A percentile compares a stretch with the other conserved stretches of the same genome.
phyloP scores from a whole-genome alignment of 441 rosid species.

The Corymbia calophylla region DNA sequence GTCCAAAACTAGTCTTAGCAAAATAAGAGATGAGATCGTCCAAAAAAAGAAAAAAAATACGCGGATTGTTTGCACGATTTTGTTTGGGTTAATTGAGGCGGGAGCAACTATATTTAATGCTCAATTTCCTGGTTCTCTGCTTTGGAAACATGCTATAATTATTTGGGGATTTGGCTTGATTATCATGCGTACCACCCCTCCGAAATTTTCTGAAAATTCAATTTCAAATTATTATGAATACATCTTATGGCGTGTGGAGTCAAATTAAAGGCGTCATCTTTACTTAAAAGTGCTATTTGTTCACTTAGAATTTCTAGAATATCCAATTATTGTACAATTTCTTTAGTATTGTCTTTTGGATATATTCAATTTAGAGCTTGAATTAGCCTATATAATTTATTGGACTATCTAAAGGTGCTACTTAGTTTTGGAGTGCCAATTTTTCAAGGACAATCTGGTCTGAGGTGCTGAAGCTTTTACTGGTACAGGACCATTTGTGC shows the following conservation, averaged over 20 bases:
- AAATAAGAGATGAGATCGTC: no score
- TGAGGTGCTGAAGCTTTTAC: not conserved
- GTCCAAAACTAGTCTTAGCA: no score
- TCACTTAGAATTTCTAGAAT: not conserved
- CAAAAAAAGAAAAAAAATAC: no score
- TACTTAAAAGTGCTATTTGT: not conserved
- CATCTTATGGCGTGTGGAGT: no score
- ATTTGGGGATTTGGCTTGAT: not conserved
- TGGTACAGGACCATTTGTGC: not conserved
- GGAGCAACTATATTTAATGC: not conserved
- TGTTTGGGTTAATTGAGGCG: not conserved
- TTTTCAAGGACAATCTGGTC: no score
- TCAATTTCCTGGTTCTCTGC: no score
- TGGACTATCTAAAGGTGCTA: not conserved
- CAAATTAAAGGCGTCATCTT: not conserved
- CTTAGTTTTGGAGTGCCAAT: not conserved
- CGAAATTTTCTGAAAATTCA: no score
- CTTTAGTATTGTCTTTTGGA: not conserved
- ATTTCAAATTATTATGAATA: no score
- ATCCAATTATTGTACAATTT: not conserved
- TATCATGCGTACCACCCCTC: fast-evolving
- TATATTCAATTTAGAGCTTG: not conserved
- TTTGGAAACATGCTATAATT: not conserved
- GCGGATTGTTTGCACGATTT: not conserved
- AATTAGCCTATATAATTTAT: not conserved